These are phyloP conservation scores for Penicillium brasilianum DNA, from an alignment of 2,329 filamentous ascomycete species.

Conservation along the genomic window DNA sequence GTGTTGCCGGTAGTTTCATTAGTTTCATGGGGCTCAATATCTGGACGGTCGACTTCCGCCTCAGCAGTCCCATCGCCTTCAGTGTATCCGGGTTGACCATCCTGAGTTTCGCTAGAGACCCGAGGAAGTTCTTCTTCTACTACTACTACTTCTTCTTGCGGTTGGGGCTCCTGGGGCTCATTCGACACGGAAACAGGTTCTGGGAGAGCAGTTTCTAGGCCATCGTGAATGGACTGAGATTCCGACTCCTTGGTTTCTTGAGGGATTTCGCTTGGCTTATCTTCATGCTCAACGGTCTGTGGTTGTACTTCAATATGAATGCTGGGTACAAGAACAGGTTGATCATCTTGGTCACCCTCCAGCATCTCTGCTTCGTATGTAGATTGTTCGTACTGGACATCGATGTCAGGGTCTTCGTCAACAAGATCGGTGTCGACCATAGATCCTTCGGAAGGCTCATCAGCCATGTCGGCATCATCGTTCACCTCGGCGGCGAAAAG, in stretches of 20 bases:
- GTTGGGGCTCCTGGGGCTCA: neutral
- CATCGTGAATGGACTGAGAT: conserved; percentile 10
- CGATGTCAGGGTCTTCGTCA: conserved; percentile 35
- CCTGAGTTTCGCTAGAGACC: neutral
- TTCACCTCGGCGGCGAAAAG: conserved; percentile 38
- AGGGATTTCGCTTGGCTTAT: conserved; percentile 1
- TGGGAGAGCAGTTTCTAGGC: conserved; percentile 5
- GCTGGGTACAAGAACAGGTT: conserved; percentile 38
- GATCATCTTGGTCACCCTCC: conserved; percentile 46
- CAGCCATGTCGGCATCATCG: conserved; percentile 55
- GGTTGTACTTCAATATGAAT: conserved; percentile 22
- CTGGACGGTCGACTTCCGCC: neutral
- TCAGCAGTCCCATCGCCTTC: neutral
- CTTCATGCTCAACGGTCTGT: conserved; percentile 13
- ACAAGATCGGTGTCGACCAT: conserved; percentile 45
- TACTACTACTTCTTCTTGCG: neutral
- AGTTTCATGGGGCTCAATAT: conserved; percentile 22
- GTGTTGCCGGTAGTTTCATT: conserved; percentile 27
- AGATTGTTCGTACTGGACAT: conserved; percentile 39
- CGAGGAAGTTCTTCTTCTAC: neutral
- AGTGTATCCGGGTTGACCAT: neutral
- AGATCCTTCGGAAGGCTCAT: conserved; percentile 48
- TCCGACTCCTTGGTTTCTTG: neutral
- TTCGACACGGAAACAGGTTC: neutral
- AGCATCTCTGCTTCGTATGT: conserved; percentile 48